Evolutionary conservation across 2,329 filamentous ascomycete genomes (phyloP).

Genomic region (Arthrinium phaeospermum): DNA sequence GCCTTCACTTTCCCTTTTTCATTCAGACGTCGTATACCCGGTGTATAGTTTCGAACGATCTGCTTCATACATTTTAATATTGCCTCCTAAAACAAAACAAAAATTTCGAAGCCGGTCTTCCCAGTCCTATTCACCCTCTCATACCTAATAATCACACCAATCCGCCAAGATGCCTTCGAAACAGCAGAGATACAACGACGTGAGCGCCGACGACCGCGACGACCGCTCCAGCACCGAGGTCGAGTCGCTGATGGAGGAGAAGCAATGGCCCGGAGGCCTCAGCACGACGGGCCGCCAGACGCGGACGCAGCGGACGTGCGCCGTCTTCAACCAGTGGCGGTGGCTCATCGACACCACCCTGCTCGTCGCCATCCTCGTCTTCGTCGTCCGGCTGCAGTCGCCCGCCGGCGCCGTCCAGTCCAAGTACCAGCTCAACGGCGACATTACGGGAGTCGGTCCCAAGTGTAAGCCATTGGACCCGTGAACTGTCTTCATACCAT

Average conservation of each 20-base stretch:
- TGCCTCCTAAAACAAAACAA: neutral
- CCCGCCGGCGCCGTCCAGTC: slow-evolving; percentile 29
- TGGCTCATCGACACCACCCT: slow-evolving; percentile 47
- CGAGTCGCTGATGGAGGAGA: slow-evolving; percentile 47
- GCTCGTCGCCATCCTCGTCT: slow-evolving; percentile 44
- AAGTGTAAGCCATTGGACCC: slow-evolving; percentile 35
- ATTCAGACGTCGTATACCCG: slow-evolving; percentile 17
- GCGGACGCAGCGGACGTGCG: slow-evolving; percentile 30
- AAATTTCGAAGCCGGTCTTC: neutral
- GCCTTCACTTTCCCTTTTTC: neutral
- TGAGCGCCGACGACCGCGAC: slow-evolving; percentile 41
- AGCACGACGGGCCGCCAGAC: slow-evolving; percentile 30
- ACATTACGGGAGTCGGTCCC: slow-evolving; percentile 43
- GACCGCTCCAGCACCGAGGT: slow-evolving; percentile 48
- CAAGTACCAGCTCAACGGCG: slow-evolving; percentile 45
- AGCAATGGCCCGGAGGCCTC: slow-evolving; percentile 35
- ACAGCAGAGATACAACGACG: slow-evolving; percentile 37
- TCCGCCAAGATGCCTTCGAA: neutral
- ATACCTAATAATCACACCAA: slow-evolving; percentile 1
- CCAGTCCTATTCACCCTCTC: neutral
- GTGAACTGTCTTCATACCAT: neutral
- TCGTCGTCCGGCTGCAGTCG: slow-evolving; percentile 40
- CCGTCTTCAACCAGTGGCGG: slow-evolving; percentile 38
- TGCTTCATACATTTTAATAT: neutral
- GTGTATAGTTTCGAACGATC: slow-evolving; percentile 15